A percentile compares a stretch with the other conserved stretches of the same genome.
These are phyloP conservation scores for Eutypa lata DNA, from an alignment of 2,329 filamentous ascomycete species.

Conservation along the genomic window DNA sequence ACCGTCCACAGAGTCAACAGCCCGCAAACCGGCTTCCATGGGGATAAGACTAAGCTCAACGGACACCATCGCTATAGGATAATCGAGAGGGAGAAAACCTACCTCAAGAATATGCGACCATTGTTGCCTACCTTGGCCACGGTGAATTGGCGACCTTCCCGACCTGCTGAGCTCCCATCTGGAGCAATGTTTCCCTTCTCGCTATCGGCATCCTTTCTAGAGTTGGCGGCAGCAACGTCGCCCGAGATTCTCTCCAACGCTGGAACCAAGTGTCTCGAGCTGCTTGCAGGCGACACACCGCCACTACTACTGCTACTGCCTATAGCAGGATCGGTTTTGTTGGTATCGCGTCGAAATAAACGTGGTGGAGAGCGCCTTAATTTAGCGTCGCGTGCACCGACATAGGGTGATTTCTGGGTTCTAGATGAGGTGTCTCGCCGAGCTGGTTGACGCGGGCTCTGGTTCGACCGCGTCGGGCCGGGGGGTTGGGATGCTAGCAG, in stretches of 20 bases:
- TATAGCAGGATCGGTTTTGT: conserved; percentile 15
- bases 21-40: too few species aligned
- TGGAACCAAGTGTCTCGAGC: conserved; percentile 25
- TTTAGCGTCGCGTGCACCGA: conserved; percentile 15
- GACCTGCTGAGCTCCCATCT: conserved; percentile 58
- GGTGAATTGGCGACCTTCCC: conserved; percentile 70
- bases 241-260: conserved; percentile 20
- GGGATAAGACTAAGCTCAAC: too few species aligned
- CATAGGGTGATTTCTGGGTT: conserved; percentile 16
- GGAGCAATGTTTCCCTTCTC: conserved; percentile 55
- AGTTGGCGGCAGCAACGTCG: conserved; percentile 28
- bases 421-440: conserved; percentile 18
- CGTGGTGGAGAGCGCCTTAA: conserved; percentile 19
- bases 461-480: conserved; percentile 20
- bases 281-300: conserved; percentile 12
- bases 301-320: conserved; percentile 1
- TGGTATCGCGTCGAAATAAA: conserved; percentile 6
- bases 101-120: conserved; percentile 80
- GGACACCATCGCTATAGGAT: too few species aligned
- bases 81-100: conserved; percentile 34
- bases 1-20: too few species aligned
- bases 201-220: conserved; percentile 52
- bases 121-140: conserved; percentile 82
- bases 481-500: conserved; percentile 21
- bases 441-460: conserved; percentile 18